Percentiles rank a stretch among this genome's conserved stretches.
Evolutionary conservation across 2,329 filamentous ascomycete genomes (phyloP).

Genomic region (Elsinoe ampelina): DNA sequence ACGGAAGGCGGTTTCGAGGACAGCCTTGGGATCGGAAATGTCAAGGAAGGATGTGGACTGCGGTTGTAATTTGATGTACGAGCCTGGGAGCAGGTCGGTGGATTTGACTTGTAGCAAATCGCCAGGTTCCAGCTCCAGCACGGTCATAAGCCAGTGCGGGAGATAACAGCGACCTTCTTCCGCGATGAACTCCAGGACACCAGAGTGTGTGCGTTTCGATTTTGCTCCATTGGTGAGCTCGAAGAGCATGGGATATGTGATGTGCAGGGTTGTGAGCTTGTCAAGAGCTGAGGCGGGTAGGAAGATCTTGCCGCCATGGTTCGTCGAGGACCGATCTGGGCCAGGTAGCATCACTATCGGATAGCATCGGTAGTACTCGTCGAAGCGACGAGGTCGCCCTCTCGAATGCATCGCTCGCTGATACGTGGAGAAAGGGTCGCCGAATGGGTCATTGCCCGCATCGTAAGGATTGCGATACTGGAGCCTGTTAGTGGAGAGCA

Average conservation of each 20-base stretch:
- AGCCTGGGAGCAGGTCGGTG: slow-evolving; percentile 81
- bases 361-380: slow-evolving; percentile 98
- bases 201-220: slow-evolving; percentile 75
- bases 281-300: slow-evolving; percentile 93
- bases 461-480: slow-evolving; percentile 42
- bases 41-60: slow-evolving; percentile 91
- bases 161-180: slow-evolving; percentile 96
- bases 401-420: slow-evolving; percentile 45
- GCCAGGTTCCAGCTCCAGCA: slow-evolving; percentile 76
- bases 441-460: slow-evolving; percentile 35
- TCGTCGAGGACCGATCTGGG: slow-evolving; percentile 76
- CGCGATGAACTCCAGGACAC: slow-evolving; percentile 93
- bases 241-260: slow-evolving; percentile 95
- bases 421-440: slow-evolving; percentile 45
- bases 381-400: slow-evolving; percentile 64
- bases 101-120: slow-evolving; percentile 93
- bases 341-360: slow-evolving; percentile 90
- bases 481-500: background rate
- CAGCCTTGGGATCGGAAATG: slow-evolving; percentile 93
- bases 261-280: slow-evolving; percentile 90
- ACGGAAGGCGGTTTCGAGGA: slow-evolving; percentile 90
- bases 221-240: slow-evolving; percentile 85
- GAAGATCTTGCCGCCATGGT: slow-evolving; percentile 96
- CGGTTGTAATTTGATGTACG: slow-evolving; percentile 91
- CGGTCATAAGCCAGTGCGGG: slow-evolving; percentile 97